phyloP scores from a whole-genome alignment of 371 early-diverging fungal species.

The Mucor velutinosus region DNA sequence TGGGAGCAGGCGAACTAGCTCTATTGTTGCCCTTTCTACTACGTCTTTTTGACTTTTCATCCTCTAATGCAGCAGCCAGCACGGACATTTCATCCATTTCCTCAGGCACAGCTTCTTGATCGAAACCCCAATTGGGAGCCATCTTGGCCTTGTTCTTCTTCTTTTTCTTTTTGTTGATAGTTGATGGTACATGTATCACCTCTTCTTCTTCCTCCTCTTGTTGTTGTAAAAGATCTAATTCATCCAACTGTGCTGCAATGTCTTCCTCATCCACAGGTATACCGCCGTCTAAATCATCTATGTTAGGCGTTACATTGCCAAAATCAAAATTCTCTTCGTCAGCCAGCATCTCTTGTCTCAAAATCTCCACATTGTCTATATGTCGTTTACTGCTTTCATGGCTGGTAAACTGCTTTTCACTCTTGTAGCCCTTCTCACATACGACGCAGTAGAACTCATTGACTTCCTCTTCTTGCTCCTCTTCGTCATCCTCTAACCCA shows the following conservation, averaged over 20 bases:
- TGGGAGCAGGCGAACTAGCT: not conserved
- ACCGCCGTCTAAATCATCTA: not conserved
- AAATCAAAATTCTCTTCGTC: slow-evolving; percentile 54
- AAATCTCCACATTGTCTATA: slow-evolving; percentile 62
- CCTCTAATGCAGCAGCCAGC: slow-evolving; percentile 33
- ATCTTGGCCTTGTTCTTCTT: slow-evolving; percentile 32
- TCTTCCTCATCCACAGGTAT: not conserved
- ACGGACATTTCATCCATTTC: slow-evolving; percentile 27
- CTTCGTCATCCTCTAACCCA: slow-evolving; percentile 31
- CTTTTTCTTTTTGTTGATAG: slow-evolving; percentile 22
- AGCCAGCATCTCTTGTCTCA: slow-evolving; percentile 68
- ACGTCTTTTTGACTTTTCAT: slow-evolving; percentile 31
- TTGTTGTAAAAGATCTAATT: not conserved
- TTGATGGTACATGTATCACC: slow-evolving; percentile 2
- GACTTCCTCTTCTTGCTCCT: slow-evolving; percentile 46
- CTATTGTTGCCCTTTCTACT: slow-evolving; percentile 22
- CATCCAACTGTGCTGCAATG: slow-evolving; percentile 1
- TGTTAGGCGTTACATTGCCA: slow-evolving; percentile 21
- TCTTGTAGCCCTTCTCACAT: slow-evolving; percentile 79
- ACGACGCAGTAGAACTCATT: slow-evolving; percentile 73
- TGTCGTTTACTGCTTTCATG: slow-evolving; percentile 84
- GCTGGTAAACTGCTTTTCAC: slow-evolving; percentile 71
- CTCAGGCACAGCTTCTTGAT: slow-evolving; percentile 41
- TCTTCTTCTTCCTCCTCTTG: slow-evolving; percentile 10
- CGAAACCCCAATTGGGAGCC: slow-evolving; percentile 27